Percentiles rank a stretch among this genome's conserved stretches.
Conservation (phyloP, 2,329 filamentous ascomycete species). For the Lomentospora prolificans region DNA sequence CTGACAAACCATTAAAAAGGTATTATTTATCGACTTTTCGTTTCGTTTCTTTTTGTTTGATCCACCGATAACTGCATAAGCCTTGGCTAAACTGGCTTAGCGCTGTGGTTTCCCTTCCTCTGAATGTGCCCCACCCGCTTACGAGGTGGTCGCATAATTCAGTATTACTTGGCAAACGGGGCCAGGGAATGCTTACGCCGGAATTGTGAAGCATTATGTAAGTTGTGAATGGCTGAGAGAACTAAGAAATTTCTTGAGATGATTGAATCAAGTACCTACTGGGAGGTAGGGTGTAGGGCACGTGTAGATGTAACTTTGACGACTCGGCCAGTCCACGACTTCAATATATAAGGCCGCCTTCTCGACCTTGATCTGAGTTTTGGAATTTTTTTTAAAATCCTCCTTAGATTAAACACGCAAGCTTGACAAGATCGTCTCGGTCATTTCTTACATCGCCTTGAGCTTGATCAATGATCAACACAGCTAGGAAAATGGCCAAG, state of each 20-base stretch:
- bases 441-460: neutral
- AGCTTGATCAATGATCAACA: neutral
- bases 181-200: neutral
- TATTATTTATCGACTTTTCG: too few species aligned
- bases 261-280: neutral
- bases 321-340: too few species aligned
- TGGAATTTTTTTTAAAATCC: neutral
- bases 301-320: too few species aligned
- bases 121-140: too few species aligned
- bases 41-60: too few species aligned
- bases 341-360: neutral
- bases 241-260: too few species aligned
- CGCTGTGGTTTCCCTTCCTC: too few species aligned
- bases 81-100: too few species aligned
- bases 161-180: neutral
- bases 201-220: constrained; percentile 1
- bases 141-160: too few species aligned
- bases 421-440: neutral
- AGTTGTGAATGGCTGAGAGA: neutral
- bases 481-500: constrained; percentile 41
- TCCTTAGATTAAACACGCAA: neutral
- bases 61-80: too few species aligned
- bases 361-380: neutral
- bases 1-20: too few species aligned
- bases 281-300: too few species aligned